phyloP scores from a whole-genome alignment of 2,329 filamentous ascomycete genomes.

The Ceratocystis papillata region DNA sequence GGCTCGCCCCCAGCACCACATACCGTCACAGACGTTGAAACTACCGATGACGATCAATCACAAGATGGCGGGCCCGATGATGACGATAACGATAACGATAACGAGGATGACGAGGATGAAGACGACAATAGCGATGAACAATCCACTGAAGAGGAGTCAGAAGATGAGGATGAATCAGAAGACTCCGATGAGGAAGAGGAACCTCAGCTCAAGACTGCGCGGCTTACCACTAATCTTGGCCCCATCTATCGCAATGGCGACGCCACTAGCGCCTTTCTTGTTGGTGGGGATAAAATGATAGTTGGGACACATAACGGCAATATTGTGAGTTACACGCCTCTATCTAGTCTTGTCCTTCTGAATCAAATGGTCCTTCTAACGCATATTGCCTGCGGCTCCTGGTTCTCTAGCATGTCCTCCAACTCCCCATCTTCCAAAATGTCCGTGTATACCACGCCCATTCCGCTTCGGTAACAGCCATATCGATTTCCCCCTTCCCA shows the following conservation, averaged over 20 bases:
- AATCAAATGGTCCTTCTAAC: background rate
- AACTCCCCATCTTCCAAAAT: conserved; percentile 68
- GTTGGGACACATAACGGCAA: conserved; percentile 94
- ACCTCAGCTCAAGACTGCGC: conserved; percentile 84
- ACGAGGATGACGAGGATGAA: conserved; percentile 29
- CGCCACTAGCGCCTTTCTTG: conserved; percentile 81
- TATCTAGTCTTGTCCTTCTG: background rate
- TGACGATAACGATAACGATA: conserved; percentile 26
- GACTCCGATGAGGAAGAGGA: conserved; percentile 80
- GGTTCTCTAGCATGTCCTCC: conserved; percentile 62
- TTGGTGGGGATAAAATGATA: conserved; percentile 95
- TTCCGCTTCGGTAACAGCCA: conserved; percentile 75
- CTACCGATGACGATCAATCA: background rate
- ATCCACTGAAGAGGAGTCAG: conserved; percentile 33
- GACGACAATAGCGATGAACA: conserved; percentile 35
- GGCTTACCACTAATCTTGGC: conserved; percentile 68
- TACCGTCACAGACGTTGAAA: background rate
- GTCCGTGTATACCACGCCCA: conserved; percentile 86
- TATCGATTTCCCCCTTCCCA: conserved; percentile 83
- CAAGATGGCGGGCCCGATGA: conserved; percentile 23
- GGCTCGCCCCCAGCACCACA: background rate
- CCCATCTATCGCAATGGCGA: conserved; percentile 88
- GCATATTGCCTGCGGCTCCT: conserved; percentile 26
- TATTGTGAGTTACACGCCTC: conserved; percentile 51
- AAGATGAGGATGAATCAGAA: conserved; percentile 55